These are phyloP conservation scores for Trichoderma lentiforme DNA, from an alignment of 2,329 filamentous ascomycete genomes.

Conservation along the genomic window DNA sequence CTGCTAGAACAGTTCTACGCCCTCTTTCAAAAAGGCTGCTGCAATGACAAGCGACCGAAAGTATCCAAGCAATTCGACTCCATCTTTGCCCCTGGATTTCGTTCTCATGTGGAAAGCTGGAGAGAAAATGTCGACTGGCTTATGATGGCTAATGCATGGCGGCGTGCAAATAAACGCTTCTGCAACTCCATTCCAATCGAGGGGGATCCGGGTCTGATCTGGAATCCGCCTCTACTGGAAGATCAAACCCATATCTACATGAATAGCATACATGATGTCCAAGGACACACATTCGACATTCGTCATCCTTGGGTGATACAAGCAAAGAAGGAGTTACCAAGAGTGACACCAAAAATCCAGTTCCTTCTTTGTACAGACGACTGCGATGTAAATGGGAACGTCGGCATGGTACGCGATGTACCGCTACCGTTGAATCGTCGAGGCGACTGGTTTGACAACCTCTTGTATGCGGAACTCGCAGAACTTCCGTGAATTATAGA, in stretches of 20 bases:
- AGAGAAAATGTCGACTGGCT: neutral
- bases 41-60: neutral
- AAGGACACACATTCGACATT: neutral
- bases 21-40: neutral
- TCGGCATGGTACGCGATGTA: neutral
- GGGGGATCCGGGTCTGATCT: neutral
- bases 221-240: neutral
- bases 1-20: neutral
- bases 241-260: neutral
- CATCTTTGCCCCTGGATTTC: neutral
- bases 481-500: neutral
- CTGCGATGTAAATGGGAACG: neutral
- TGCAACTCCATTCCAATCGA: neutral
- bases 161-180: neutral
- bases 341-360: neutral
- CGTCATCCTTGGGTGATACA: neutral
- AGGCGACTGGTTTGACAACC: neutral
- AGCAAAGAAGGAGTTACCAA: neutral
- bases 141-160: neutral
- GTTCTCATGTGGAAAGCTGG: neutral
- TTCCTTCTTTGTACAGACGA: neutral
- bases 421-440: neutral
- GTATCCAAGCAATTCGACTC: neutral
- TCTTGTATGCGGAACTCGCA: neutral
- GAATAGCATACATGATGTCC: neutral